Evolutionary conservation across 768 basidiomycete species (phyloP), one percentile per base, ranked within the genome.

Genomic region (Gymnopilus dilepis): DNA sequence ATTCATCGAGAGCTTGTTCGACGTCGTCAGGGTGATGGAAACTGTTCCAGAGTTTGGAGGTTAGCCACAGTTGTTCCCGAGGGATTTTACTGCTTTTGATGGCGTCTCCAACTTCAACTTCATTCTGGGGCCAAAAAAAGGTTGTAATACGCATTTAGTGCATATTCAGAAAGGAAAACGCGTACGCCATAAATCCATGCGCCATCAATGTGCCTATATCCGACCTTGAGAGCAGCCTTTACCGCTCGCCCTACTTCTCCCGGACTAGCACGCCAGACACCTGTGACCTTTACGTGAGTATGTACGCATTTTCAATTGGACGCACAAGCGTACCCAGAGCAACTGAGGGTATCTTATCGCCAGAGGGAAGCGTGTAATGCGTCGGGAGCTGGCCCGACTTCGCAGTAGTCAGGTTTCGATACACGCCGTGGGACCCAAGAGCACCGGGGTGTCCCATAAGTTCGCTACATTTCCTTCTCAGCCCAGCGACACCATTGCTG

Each of bases 21-120:
- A 93, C 82, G 66, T 91, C 87, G 60, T 88, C 85, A 0, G 92
- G 91, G 3, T 81, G 78, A 68, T 94, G 91, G 75, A 89, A 92
- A 1, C 73, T 80, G 72, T 92, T 91, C 87, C 87, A 91, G n/a
- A 94, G 82, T 83, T 85, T 90, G 73, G 74, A 89, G 73, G 90
- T 92, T 22, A 91, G 69, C 86, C 86, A 91, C 48, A 91, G 72
- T 5, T 91, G 78, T 56, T 86, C 78, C 13, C 91, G 82, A 33
- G 86, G 79, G 0, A 92, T 74, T 11, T 80, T 76, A 61, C 88
- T 88, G 28, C 84, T 80, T 62, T 75, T 81, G 55, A 91, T 66
- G 9, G 88, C 89, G 63, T 82, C 57, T 1, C 90, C 90, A 9
- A 91, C 87, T 70, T 90, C 88, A 5, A 76, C 83, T 72, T 91